phyloP scores from a whole-genome alignment of 2,329 filamentous ascomycete species.

The Neospermospora avenae region DNA sequence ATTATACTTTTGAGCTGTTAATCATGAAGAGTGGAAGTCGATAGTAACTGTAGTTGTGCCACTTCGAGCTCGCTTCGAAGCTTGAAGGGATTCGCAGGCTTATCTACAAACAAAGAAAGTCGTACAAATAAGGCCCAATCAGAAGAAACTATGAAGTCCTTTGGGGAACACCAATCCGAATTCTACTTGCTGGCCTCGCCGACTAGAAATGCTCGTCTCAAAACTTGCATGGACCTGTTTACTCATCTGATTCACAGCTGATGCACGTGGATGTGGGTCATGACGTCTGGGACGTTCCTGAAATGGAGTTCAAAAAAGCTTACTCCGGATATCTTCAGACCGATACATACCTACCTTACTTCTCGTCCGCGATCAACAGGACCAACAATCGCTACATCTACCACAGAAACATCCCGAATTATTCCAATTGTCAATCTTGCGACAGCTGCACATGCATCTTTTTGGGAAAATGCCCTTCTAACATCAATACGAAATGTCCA shows the following conservation, averaged over 20 bases:
- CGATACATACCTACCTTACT: not conserved
- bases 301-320: not conserved
- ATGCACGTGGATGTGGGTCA: conserved; percentile 3
- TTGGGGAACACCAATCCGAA: too few species aligned
- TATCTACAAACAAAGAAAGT: too few species aligned
- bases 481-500: conserved; percentile 43
- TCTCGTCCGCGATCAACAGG: not conserved
- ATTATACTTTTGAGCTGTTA: too few species aligned
- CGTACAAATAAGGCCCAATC: too few species aligned
- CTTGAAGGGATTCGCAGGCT: too few species aligned
- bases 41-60: too few species aligned
- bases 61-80: too few species aligned
- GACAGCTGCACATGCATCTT: not conserved
- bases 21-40: too few species aligned
- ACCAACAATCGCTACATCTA: not conserved
- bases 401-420: not conserved
- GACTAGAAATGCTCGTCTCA: too few species aligned
- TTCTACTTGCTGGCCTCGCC: too few species aligned
- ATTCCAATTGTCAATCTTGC: not conserved
- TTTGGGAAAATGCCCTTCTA: conserved; percentile 24
- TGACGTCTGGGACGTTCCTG: not conserved
- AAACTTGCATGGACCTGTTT: not conserved
- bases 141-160: too few species aligned
- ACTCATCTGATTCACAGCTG: not conserved
- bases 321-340: conserved; percentile 3